phyloP scores from a whole-genome alignment of 768 basidiomycete species.

The Termitomyces sp. region DNA sequence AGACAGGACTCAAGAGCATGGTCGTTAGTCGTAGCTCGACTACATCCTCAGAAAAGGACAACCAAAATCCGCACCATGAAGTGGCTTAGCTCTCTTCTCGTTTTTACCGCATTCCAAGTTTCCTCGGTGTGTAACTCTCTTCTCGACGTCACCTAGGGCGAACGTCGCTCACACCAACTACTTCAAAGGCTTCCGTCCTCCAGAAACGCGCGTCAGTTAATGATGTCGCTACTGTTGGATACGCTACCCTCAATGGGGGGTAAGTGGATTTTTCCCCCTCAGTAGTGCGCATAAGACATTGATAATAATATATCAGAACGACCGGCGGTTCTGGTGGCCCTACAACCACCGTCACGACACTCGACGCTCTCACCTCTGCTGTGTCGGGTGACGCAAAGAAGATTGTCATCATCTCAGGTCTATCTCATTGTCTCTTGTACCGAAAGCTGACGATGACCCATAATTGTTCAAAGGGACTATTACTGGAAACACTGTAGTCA shows the following conservation, averaged over 20 bases:
- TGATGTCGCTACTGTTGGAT: slow-evolving; percentile 37
- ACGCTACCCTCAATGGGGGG: slow-evolving; percentile 36
- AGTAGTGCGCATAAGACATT: not conserved
- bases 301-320: slow-evolving; percentile 26
- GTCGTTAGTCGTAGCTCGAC: not conserved
- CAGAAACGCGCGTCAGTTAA: slow-evolving; percentile 33
- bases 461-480: slow-evolving; percentile 29
- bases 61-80: slow-evolving; percentile 12
- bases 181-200: slow-evolving; percentile 15
- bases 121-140: slow-evolving; percentile 9
- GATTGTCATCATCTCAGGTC: slow-evolving; percentile 42
- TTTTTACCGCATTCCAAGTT: slow-evolving; percentile 14
- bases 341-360: slow-evolving; percentile 38
- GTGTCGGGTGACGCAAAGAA: slow-evolving; percentile 38
- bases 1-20: not conserved
- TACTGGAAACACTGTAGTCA: slow-evolving; percentile 39
- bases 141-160: not conserved
- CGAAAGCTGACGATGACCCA: not conserved
- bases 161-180: not conserved
- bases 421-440: not conserved
- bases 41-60: not conserved
- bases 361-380: slow-evolving; percentile 37
- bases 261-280: slow-evolving; percentile 10
- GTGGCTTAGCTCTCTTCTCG: slow-evolving; percentile 19
- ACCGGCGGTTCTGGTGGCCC: slow-evolving; percentile 42